Conservation (phyloP, 257 asterid genomes). For the Capsicum rhomboideum region DNA sequence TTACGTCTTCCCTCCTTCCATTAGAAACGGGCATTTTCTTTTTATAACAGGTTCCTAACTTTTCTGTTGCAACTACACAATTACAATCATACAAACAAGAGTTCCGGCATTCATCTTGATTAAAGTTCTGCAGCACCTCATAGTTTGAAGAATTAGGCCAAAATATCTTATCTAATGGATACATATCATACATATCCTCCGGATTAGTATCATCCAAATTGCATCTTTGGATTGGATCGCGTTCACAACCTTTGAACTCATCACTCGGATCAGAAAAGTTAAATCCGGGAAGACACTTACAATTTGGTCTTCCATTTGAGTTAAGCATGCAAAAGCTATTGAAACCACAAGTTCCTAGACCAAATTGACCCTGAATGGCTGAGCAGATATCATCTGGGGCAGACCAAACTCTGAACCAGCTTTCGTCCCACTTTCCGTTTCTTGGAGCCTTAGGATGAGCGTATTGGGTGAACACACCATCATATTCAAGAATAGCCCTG, state of each 20-base stretch:
- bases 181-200: not conserved
- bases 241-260: conserved; percentile 22
- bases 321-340: conserved; percentile 25
- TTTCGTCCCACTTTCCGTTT: conserved; percentile 1
- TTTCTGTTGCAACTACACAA: conserved; percentile 44
- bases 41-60: conserved; percentile 31
- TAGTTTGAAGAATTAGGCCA: conserved; percentile 32
- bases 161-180: not conserved
- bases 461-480: not conserved
- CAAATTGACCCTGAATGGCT: conserved; percentile 5
- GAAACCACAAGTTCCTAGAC: conserved; percentile 32
- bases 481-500: not conserved
- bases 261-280: conserved; percentile 12
- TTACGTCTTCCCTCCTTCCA: conserved; percentile 17
- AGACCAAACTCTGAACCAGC: conserved; percentile 17
- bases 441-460: not conserved
- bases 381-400: conserved; percentile 16
- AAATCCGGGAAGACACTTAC: conserved; percentile 44
- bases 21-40: not conserved
- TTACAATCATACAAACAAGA: conserved; percentile 43
- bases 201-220: conserved; percentile 4
- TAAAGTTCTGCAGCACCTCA: not conserved
- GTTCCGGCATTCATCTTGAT: conserved; percentile 15
- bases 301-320: not conserved
- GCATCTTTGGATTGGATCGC: conserved; percentile 1